These are phyloP conservation scores for Paratinospora sagittata DNA, from an alignment of 164 flowering plant species.

Conservation along the genomic window DNA sequence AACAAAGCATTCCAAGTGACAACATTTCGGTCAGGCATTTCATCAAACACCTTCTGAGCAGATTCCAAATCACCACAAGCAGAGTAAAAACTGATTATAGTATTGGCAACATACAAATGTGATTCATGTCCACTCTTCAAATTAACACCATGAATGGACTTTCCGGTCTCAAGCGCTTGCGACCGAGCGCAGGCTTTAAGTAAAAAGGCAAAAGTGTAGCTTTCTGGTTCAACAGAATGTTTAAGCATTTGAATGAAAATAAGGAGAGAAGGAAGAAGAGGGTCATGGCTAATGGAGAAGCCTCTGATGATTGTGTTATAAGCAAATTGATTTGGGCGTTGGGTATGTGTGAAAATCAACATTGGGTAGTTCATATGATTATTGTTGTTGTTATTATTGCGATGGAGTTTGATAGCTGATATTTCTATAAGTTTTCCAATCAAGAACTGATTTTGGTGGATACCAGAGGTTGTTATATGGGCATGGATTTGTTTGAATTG, in stretches of 20 bases:
- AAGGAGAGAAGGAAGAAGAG: slow-evolving; percentile 11
- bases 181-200: slow-evolving; percentile 23
- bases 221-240: slow-evolving; percentile 8
- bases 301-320: slow-evolving; percentile 27
- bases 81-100: slow-evolving; percentile 15
- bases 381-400: slow-evolving; percentile 12
- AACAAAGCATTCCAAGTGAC: slow-evolving; percentile 26
- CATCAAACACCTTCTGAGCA: slow-evolving; percentile 21
- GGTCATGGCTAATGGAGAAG: slow-evolving; percentile 18
- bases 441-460: slow-evolving; percentile 17
- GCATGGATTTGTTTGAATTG: slow-evolving; percentile 22
- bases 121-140: slow-evolving; percentile 15
- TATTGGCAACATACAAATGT: slow-evolving; percentile 17
- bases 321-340: slow-evolving; percentile 18
- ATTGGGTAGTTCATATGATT: slow-evolving; percentile 14
- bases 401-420: slow-evolving; percentile 19
- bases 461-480: slow-evolving; percentile 21
- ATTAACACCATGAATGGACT: slow-evolving; percentile 12
- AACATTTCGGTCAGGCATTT: slow-evolving; percentile 18
- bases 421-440: slow-evolving; percentile 23
- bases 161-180: slow-evolving; percentile 12
- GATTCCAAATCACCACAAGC: slow-evolving; percentile 14
- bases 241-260: slow-evolving; percentile 14
- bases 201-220: slow-evolving; percentile 21
- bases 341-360: slow-evolving; percentile 18